These are phyloP conservation scores for Calonectria honghensis DNA, from an alignment of 2,329 filamentous ascomycete species.

Conservation along the genomic window DNA sequence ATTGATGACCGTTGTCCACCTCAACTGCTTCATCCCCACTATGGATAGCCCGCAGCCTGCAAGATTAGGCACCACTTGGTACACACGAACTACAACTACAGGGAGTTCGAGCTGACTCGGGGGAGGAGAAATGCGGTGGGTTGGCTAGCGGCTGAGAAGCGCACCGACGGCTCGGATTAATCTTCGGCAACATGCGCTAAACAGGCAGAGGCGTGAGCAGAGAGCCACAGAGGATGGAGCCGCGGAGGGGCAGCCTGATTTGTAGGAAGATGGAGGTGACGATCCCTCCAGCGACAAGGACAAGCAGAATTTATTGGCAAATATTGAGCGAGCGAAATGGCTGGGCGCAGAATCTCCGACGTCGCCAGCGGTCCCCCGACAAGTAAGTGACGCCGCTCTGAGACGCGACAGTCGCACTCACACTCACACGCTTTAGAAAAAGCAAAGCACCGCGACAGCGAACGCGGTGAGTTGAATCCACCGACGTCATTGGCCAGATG, in stretches of 20 bases:
- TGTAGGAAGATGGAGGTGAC: background rate
- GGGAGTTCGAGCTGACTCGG: background rate
- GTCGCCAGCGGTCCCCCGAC: background rate
- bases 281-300: background rate
- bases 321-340: background rate
- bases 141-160: background rate
- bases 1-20: background rate
- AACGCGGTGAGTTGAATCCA: background rate
- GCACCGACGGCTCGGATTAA: background rate
- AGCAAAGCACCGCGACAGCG: background rate
- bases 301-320: no score
- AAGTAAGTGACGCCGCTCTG: background rate
- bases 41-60: background rate
- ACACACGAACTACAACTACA: background rate
- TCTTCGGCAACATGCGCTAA: background rate
- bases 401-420: background rate
- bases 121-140: background rate
- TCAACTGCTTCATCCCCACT: background rate
- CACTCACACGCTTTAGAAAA: conserved; percentile 15
- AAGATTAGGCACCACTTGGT: background rate
- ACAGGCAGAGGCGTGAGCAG: background rate
- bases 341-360: background rate
- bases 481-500: conserved; percentile 2
- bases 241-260: background rate
- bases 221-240: background rate